Base-by-base conservation (phyloP, 192 early-diverging fungal species). In the Powellomyces hirtus region DNA sequence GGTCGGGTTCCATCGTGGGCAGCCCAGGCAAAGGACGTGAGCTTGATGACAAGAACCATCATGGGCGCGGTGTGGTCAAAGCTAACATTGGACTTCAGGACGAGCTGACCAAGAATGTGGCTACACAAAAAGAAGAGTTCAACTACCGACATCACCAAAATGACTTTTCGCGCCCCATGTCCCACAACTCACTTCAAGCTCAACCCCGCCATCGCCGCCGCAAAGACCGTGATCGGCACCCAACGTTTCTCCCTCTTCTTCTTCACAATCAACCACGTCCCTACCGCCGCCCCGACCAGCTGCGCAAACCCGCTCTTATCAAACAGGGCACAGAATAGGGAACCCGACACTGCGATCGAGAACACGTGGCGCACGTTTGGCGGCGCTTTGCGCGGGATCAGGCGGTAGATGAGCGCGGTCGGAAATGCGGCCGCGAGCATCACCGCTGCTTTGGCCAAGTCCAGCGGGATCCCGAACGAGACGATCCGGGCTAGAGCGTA, bases 11-110 rank as follows among this genome's bases (percentile, higher is more conserved):
- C 93, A 67, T 97, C 95, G 66, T 85, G 79, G 11, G 92, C 84
- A 51, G 85, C 87, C 77, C 90, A 97, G 0, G 92, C 93, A 79
- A 91, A 92, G 10, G 89, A 88, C 20, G 93, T 91, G 40, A 94
- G 71, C 68, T 96, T 96, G 62, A 96, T 95, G n/a, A 93, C 89
- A 52, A 95, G 77, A 26, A 97, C 84, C 96, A 98, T 98, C 75
- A 94, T 90, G 1, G 94, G 92, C 13, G 92, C 91, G 10, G 96
- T 92, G 59, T 90, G 81, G 78, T 98, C 95, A 70, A 93, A 83
- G 22, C 75, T 73, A 16, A 82, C 84, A 58, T 81, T 75, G 13
- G 74, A 71, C 11, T 73, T 67, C 53, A 79, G 18, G 34, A 68
- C 45, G 14, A 78, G 11, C 38, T 78, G 75, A 16, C 66, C 44